These are phyloP conservation scores for Tephrocybe rancida DNA, from an alignment of 768 basidiomycete genomes.

Conservation along the genomic window DNA sequence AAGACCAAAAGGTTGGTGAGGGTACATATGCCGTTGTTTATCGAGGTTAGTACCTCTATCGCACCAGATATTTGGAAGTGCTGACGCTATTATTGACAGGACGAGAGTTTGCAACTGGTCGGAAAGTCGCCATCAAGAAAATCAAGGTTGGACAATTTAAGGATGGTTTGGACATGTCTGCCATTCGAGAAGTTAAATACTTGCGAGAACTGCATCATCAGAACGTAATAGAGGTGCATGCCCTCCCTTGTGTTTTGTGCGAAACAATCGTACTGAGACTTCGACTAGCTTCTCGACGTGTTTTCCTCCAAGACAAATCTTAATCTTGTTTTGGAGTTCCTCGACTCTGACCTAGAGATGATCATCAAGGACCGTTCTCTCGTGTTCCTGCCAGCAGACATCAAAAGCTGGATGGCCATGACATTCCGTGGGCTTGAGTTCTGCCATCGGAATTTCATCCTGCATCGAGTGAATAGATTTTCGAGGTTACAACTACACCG, in stretches of 20 bases:
- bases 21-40: slow-evolving; percentile 98
- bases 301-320: slow-evolving; percentile 96
- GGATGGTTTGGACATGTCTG: slow-evolving; percentile 98
- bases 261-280: neutral
- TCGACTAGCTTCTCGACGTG: slow-evolving; percentile 84
- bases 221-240: slow-evolving; percentile 87
- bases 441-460: slow-evolving; percentile 91
- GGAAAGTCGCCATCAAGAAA: slow-evolving; percentile 97
- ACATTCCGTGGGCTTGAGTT: slow-evolving; percentile 97
- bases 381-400: slow-evolving; percentile 92
- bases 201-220: slow-evolving; percentile 91
- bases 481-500: neutral
- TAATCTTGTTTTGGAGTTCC: slow-evolving; percentile 95
- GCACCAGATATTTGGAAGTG: neutral
- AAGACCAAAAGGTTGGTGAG: slow-evolving; percentile 83
- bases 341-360: slow-evolving; percentile 95
- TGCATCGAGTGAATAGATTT: slow-evolving; percentile 77
- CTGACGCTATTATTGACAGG: slow-evolving; percentile 43
- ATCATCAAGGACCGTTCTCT: slow-evolving; percentile 93
- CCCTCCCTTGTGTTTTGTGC: neutral
- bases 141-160: slow-evolving; percentile 97
- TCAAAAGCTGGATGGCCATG: slow-evolving; percentile 99
- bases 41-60: slow-evolving; percentile 55
- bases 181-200: slow-evolving; percentile 97
- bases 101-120: slow-evolving; percentile 69